Conservation (phyloP, 1,284 basidiomycete species). For the Volvariella surrecta region DNA sequence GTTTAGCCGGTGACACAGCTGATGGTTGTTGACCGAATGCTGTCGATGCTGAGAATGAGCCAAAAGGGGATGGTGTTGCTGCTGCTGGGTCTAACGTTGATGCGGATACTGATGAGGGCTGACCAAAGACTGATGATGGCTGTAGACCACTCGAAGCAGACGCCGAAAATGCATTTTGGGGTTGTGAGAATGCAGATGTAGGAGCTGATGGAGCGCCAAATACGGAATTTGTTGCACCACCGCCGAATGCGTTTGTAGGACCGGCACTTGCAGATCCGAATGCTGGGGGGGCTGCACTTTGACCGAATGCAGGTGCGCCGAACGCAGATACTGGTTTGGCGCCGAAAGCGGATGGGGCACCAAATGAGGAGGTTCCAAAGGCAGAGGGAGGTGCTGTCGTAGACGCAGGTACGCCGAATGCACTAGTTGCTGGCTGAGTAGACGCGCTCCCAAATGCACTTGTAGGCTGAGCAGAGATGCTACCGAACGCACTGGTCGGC, state of each 20-base stretch:
- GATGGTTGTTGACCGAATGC: constrained; percentile 1
- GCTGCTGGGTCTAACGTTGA: no score
- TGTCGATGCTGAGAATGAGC: no score
- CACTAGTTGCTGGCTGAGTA: constrained; percentile 14
- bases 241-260: constrained; percentile 15
- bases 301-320: constrained; percentile 13
- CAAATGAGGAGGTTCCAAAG: constrained; percentile 6
- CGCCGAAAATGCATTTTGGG: neutral
- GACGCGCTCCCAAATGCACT: constrained; percentile 22
- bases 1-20: neutral
- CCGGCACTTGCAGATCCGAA: neutral
- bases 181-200: constrained; percentile 11
- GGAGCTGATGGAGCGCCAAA: constrained; percentile 8
- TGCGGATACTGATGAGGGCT: no score
- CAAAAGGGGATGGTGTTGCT: no score
- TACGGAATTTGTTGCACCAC: neutral
- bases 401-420: constrained; percentile 15
- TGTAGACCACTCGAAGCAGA: no score
- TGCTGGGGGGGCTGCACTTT: neutral
- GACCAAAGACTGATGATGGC: no score
- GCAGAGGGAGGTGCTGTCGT: constrained; percentile 4
- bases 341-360: constrained; percentile 12
- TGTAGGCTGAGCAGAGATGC: constrained; percentile 3
- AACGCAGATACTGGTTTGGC: constrained; percentile 9
- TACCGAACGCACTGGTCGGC: constrained; percentile 19